Percentiles rank a stretch among this genome's conserved stretches.
Evolutionary conservation across 148 eudicot genomes (phyloP).

Genomic region (Gaultheria prostrata): DNA sequence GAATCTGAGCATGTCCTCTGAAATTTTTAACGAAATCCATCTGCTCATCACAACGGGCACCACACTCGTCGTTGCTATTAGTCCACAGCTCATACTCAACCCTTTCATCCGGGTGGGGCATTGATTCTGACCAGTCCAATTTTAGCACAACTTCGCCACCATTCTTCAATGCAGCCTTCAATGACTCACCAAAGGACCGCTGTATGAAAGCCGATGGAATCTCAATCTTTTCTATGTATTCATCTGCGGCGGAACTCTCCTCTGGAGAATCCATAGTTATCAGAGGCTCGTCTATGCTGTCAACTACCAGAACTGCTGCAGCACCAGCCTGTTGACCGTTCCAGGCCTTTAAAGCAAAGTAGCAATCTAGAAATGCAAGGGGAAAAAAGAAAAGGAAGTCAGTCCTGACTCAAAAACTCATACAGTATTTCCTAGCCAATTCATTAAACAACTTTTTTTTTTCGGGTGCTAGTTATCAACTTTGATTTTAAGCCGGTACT

Average conservation of each 20-base stretch:
- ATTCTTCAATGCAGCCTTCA: slow-evolving; percentile 53
- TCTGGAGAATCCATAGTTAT: slow-evolving; percentile 96
- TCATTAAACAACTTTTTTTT: not conserved
- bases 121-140: slow-evolving; percentile 90
- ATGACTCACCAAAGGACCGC: slow-evolving; percentile 49
- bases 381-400: not conserved
- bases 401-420: not conserved
- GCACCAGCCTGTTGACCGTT: slow-evolving; percentile 96
- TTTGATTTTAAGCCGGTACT: too few relatives aligned
- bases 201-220: slow-evolving; percentile 74
- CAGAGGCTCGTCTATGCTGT: slow-evolving; percentile 66
- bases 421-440: not conserved
- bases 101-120: slow-evolving; percentile 90
- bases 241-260: slow-evolving; percentile 57
- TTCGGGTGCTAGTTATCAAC: too few relatives aligned
- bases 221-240: slow-evolving; percentile 60
- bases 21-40: slow-evolving; percentile 75
- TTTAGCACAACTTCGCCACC: slow-evolving; percentile 61
- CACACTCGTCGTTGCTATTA: slow-evolving; percentile 96
- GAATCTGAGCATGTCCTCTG: slow-evolving; percentile 94
- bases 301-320: slow-evolving; percentile 80
- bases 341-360: slow-evolving; percentile 89
- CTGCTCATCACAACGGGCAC: slow-evolving; percentile 83
- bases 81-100: slow-evolving; percentile 97
- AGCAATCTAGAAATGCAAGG: slow-evolving; percentile 50